Conservation (phyloP, 2,329 filamentous ascomycete genomes). For the Penicillium sp. region DNA sequence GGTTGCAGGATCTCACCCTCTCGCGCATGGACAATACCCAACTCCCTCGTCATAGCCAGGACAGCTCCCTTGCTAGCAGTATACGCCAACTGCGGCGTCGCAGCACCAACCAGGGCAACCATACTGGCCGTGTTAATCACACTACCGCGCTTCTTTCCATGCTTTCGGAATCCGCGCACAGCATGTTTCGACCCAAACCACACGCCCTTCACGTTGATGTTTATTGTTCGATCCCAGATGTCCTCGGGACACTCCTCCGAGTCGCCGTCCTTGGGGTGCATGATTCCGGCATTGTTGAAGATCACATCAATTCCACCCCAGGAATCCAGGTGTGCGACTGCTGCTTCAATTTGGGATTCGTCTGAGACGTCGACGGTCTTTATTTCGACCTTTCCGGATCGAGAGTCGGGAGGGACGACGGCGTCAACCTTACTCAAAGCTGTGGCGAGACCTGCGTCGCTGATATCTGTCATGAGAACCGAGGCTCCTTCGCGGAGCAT, state of each 20-base stretch:
- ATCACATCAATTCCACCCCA: slow-evolving; percentile 89
- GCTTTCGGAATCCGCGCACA: slow-evolving; percentile 74
- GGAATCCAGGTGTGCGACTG: slow-evolving; percentile 73
- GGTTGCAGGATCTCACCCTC: slow-evolving; percentile 54
- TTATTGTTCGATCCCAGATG: slow-evolving; percentile 90
- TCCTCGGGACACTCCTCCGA: slow-evolving; percentile 81
- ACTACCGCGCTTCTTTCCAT: slow-evolving; percentile 76
- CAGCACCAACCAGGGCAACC: slow-evolving; percentile 81
- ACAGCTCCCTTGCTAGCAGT: slow-evolving; percentile 92
- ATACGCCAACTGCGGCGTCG: slow-evolving; percentile 87
- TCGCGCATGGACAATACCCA: slow-evolving; percentile 86
- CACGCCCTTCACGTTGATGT: slow-evolving; percentile 94
- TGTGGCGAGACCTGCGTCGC: slow-evolving; percentile 72
- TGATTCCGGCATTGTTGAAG: slow-evolving; percentile 97
- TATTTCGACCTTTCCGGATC: slow-evolving; percentile 22
- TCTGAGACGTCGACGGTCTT: slow-evolving; percentile 72
- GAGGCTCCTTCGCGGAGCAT: slow-evolving; percentile 85
- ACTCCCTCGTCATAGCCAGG: slow-evolving; percentile 81
- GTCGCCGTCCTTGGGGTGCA: slow-evolving; percentile 81
- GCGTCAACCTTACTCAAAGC: slow-evolving; percentile 74
- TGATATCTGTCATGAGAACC: slow-evolving; percentile 84
- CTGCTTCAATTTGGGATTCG: slow-evolving; percentile 73
- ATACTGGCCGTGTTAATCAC: slow-evolving; percentile 92
- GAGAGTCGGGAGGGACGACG: slow-evolving; percentile 58
- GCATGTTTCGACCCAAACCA: slow-evolving; percentile 94